Base-by-base conservation (phyloP, 2,329 filamentous ascomycete genomes). In the Colletotrichum ledebouriae region DNA sequence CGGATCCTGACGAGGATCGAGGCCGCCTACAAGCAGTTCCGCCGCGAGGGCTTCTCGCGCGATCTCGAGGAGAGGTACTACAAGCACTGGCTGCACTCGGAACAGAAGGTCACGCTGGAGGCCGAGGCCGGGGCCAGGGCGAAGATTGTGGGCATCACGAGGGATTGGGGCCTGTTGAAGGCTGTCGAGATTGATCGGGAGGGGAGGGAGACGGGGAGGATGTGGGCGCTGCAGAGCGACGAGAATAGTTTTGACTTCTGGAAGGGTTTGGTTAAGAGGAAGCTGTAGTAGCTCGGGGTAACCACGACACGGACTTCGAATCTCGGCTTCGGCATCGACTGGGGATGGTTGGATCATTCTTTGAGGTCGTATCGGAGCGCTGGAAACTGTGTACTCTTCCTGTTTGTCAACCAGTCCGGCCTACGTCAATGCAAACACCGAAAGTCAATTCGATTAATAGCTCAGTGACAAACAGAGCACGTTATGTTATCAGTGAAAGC, bases 191-290 rank as follows among this genome's bases (percentile, higher is more conserved):
- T 97, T 60, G 90, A 90, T 3, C 90, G 89, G 2, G 87, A 91
- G 67, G 93, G 94, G 71, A 84, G 90, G 60, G 83, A 85, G 2
- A 97, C 93, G 0, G 94, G 95, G 0, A 92, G 87, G 79, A 83
- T 91, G 57, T 95, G 92, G 87, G 89, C 91, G 73, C 80, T 99
- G 80, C 94, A 98, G 83, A 98, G 94, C 78, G 96, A 99, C 78
- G 94, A 94, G 77, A 99, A 99, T 76, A 98, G 94, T 78, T 99
- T 99, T 82, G 96, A 99, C 80, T 99, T 97, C 78, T 97, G 97
- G 82, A 93, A 88, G 76, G 96, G 96, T 0, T 76, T 99, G 74
- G 83, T 99, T 20, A 93, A 89, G 82, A 87, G 91, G 75, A 98
- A 97, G 84, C 79, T 90, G 2, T 94, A 25, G 25, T 25, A 25